Evolutionary conservation across 306 rosid genomes (phyloP).

Genomic region (Oxytropis ochrocephala): DNA sequence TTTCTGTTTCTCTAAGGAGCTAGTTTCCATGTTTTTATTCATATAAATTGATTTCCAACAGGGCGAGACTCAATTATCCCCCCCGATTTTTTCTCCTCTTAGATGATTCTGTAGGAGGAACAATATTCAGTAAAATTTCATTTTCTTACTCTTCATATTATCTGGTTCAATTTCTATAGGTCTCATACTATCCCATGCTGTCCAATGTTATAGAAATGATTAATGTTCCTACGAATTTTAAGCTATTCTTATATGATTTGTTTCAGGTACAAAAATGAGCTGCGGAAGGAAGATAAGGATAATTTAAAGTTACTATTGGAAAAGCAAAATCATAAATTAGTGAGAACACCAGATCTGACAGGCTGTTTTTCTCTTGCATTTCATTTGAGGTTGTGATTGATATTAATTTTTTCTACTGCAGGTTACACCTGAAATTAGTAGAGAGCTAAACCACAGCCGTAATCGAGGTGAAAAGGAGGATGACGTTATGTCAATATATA

Average conservation of each 20-base stretch:
- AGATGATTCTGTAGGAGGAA: background rate
- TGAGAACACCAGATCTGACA: slow-evolving; percentile 29
- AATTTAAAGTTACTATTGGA: slow-evolving; percentile 60
- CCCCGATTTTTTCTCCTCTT: background rate
- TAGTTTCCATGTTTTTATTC: too few relatives aligned
- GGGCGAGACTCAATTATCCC: background rate
- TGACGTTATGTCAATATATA: slow-evolving; percentile 55
- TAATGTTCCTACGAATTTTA: background rate
- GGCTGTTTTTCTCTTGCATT: slow-evolving; percentile 6
- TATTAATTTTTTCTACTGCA: slow-evolving; percentile 20
- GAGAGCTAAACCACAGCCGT: slow-evolving; percentile 73
- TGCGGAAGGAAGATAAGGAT: slow-evolving; percentile 68
- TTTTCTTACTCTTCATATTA: background rate
- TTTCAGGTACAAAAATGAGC: slow-evolving; percentile 82
- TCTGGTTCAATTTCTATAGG: background rate
- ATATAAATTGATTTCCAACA: background rate
- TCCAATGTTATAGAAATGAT: background rate
- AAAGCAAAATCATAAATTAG: slow-evolving; percentile 69
- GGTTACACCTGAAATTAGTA: slow-evolving; percentile 86
- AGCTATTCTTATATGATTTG: slow-evolving; percentile 12
- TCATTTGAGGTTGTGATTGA: slow-evolving; percentile 9
- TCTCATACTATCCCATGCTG: background rate
- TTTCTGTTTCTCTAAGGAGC: too few relatives aligned
- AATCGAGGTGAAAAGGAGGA: slow-evolving; percentile 91
- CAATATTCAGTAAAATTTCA: background rate